Evolutionary conservation across 2,329 filamentous ascomycete species (phyloP).

Genomic region (Phialophora expanda): DNA sequence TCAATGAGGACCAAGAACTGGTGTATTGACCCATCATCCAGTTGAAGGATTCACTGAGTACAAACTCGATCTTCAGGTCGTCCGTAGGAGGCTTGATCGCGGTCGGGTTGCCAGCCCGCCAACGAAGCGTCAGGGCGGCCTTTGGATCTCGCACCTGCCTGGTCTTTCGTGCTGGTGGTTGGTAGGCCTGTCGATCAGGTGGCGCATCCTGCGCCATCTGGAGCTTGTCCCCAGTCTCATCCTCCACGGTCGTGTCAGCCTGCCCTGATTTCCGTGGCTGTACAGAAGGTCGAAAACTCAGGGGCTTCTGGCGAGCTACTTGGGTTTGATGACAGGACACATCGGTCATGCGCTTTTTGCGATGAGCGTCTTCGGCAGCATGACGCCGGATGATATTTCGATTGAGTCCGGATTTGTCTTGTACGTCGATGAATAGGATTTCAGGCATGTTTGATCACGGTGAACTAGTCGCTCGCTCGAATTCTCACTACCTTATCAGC

Average conservation of each 20-base stretch:
- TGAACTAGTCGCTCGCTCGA: background rate
- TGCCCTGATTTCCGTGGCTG: background rate
- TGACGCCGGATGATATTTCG: conserved; percentile 17
- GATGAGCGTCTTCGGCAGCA: conserved; percentile 16
- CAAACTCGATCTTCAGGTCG: conserved; percentile 22
- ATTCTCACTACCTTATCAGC: background rate
- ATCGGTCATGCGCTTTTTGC: conserved; percentile 16
- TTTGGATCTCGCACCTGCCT: conserved; percentile 3
- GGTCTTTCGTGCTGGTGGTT: background rate
- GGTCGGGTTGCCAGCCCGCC: conserved; percentile 6
- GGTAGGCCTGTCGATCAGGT: background rate
- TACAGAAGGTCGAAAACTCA: background rate
- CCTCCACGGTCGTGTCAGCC: background rate
- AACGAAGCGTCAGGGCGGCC: conserved; percentile 13
- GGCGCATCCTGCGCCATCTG: background rate
- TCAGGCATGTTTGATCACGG: conserved; percentile 16
- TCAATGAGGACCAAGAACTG: conserved; percentile 19
- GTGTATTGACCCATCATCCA: conserved; percentile 28
- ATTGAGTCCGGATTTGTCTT: conserved; percentile 20
- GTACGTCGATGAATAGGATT: conserved; percentile 28
- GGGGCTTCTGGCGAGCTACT: conserved; percentile 3
- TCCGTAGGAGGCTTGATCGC: conserved; percentile 11
- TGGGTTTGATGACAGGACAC: conserved; percentile 12
- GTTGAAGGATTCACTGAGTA: conserved; percentile 24
- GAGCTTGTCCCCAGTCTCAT: background rate